phyloP scores from a whole-genome alignment of 768 basidiomycete genomes.

The Pleurotus citrinopileatus region DNA sequence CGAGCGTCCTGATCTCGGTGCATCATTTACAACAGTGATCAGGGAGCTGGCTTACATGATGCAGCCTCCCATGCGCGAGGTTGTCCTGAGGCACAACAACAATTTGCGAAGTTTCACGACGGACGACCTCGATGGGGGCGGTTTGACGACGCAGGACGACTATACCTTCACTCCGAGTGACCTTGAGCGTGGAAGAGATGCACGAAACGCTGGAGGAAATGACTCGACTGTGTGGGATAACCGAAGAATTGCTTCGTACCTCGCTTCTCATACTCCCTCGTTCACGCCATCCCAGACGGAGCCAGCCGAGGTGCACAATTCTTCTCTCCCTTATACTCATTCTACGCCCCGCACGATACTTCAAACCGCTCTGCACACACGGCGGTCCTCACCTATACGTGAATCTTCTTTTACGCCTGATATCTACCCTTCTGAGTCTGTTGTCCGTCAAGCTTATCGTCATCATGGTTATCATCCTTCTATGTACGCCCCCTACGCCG shows the following conservation, averaged over 20 bases:
- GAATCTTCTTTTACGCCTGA: conserved; percentile 2
- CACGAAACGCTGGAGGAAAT: conserved; percentile 17
- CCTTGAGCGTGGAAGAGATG: conserved; percentile 12
- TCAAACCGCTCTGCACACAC: neutral
- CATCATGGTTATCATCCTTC: conserved; percentile 7
- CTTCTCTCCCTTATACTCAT: conserved; percentile 12
- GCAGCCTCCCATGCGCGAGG: conserved; percentile 6
- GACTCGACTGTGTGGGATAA: conserved; percentile 69
- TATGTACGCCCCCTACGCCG: conserved; percentile 3
- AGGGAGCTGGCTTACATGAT: conserved; percentile 45
- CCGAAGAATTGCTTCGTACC: conserved; percentile 55
- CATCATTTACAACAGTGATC: conserved; percentile 64
- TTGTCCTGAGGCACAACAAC: conserved; percentile 7
- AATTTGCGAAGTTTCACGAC: neutral
- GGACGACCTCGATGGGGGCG: neutral
- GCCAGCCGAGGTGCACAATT: conserved; percentile 3
- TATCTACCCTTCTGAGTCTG: neutral
- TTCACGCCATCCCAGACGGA: conserved; percentile 13
- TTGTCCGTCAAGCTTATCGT: conserved; percentile 1
- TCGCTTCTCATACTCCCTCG: conserved; percentile 26
- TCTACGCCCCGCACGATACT: conserved; percentile 12
- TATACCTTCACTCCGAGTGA: conserved; percentile 15
- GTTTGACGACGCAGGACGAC: conserved; percentile 1
- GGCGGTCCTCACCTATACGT: conserved; percentile 1
- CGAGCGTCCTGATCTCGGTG: conserved; percentile 68